A percentile compares a stretch with the other conserved stretches of the same genome.
phyloP scores from a whole-genome alignment of 805 yeast genomes.

The Komagataella ulmi region DNA sequence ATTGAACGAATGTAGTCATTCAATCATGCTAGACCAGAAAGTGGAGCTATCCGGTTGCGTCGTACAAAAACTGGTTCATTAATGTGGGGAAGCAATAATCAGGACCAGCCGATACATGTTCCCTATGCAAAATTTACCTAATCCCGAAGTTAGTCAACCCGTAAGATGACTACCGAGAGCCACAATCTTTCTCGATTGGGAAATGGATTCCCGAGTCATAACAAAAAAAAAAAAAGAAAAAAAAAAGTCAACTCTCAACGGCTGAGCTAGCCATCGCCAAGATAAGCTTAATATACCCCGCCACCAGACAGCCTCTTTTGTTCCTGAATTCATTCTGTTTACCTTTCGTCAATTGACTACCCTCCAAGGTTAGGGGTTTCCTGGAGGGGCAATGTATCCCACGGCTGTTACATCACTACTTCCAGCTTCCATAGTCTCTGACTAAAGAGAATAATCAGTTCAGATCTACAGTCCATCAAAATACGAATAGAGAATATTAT shows the following conservation, averaged over 20 bases:
- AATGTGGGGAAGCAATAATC: neutral
- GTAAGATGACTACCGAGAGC: neutral
- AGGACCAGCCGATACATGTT: neutral
- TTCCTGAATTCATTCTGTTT: neutral
- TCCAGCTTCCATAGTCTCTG: too few species aligned
- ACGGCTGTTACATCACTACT: too few species aligned
- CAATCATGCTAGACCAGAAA: neutral
- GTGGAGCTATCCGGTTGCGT: neutral
- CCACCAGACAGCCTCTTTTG: neutral
- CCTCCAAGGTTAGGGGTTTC: too few species aligned
- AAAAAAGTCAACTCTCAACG: neutral
- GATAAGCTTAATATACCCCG: neutral
- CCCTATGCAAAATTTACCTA: neutral
- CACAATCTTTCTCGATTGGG: neutral
- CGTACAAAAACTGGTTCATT: neutral
- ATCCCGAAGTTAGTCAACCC: neutral
- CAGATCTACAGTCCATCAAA: too few species aligned
- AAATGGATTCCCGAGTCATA: neutral
- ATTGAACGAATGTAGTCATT: neutral
- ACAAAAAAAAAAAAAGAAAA: too few species aligned
- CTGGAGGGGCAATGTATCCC: too few species aligned
- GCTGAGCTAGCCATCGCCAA: neutral
- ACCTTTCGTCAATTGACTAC: too few species aligned
- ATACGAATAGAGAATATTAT: neutral
- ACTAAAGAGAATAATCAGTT: too few species aligned